Base-by-base conservation (phyloP, 805 yeast genomes). In the Torulaspora indica region DNA sequence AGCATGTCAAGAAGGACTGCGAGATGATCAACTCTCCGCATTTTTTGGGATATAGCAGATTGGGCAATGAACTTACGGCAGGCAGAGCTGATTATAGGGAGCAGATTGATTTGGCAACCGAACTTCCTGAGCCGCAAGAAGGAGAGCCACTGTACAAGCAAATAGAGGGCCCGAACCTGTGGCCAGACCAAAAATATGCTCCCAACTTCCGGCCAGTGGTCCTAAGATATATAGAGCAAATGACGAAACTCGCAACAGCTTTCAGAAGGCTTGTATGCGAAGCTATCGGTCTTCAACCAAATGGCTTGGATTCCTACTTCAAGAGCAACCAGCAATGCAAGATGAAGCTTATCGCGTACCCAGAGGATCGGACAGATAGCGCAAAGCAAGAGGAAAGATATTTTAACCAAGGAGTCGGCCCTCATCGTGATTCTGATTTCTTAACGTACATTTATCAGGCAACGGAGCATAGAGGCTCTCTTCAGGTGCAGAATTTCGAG, bases 351-450 rank as follows among this genome's bases (percentile, higher is more conserved):
- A 72, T 80, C 31, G 73, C 76, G 22, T 80, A 80, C 53, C 85
- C 85, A 3, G 79, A 75, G 40, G 55, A 58, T 1, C 35, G 47
- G 0, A 60, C 62, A 36, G 56, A 69, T 35, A 51, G 46, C 7
- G 22, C 42, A 2, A 46, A 36, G n/a, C 61, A 64, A 10, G 51
- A 60, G 7, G 54, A 65, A 4, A 33, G 17, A 57, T 65, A 58
- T 15, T 56, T 60, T 6, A 62, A 44, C 8, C 81, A 76, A 52
- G 84, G 83, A 0, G 76, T 73, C 13, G 85, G 85, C 1, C 81
- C 84, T 3, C 88, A 82, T 55, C 72, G 84, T 45, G 89, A 82
- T 54, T 76, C 81, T 3, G 84, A 79, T 43, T 68, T 81, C 54
- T 55, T 81, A 23, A 80, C 85, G 0, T 77, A 71, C 56, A 77